Evolutionary conservation across 2,329 filamentous ascomycete genomes (phyloP).

Genomic region (Fusarium sp.): DNA sequence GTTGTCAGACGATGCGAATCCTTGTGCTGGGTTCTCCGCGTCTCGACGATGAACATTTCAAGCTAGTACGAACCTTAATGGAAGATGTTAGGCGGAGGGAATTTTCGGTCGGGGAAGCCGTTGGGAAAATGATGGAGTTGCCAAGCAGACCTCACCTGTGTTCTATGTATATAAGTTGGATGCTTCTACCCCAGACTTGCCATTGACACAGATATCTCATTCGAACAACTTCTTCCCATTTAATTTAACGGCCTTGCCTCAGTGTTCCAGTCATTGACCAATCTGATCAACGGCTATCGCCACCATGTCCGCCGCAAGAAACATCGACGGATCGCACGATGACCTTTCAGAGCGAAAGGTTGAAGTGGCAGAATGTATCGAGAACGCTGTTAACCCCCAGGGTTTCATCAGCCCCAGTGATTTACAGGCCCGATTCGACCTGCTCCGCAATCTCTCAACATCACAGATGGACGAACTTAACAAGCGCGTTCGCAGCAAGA

Average conservation of each 20-base stretch:
- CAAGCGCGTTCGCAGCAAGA: constrained; percentile 49
- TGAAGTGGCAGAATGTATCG: constrained; percentile 12
- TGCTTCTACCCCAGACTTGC: constrained; percentile 10
- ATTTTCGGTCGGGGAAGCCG: background rate
- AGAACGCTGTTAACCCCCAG: background rate
- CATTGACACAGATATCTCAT: constrained; percentile 1
- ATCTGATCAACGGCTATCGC: background rate
- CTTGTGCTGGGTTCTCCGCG: constrained; percentile 8
- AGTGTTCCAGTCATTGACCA: background rate
- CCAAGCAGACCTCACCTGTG: background rate
- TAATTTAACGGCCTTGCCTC: background rate
- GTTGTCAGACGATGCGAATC: background rate
- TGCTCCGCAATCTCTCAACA: constrained; percentile 40
- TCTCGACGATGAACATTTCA: constrained; percentile 5
- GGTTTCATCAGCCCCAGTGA: constrained; percentile 38
- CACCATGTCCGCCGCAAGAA: constrained; percentile 20
- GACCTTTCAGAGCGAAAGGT: constrained; percentile 20
- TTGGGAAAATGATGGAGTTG: background rate
- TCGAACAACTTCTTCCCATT: background rate
- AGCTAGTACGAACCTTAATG: constrained; percentile 10
- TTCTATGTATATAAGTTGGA: constrained; percentile 10
- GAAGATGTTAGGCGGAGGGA: background rate
- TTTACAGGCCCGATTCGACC: constrained; percentile 46
- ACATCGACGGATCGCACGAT: constrained; percentile 9
- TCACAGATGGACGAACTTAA: constrained; percentile 47